A percentile compares a stretch with the other conserved stretches of the same genome.
These are phyloP conservation scores for Blastocystis sp. DNA, from an alignment of 352 stramenopile genomes.

Conservation along the genomic window DNA sequence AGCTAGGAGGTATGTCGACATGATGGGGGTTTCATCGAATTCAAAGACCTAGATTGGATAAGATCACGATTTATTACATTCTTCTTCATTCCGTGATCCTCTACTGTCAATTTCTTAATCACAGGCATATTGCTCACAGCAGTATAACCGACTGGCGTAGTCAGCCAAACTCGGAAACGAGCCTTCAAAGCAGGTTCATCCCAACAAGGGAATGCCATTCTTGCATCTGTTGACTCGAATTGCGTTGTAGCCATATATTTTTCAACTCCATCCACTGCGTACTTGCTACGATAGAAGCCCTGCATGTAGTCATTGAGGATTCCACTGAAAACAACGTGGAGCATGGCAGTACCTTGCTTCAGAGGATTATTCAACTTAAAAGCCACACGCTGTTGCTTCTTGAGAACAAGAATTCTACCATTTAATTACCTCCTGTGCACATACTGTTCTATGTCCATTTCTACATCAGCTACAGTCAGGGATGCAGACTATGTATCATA, in stretches of 20 bases:
- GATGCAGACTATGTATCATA: conserved; percentile 51
- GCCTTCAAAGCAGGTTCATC: conserved; percentile 94
- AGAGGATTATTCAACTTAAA: conserved; percentile 71
- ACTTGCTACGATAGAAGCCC: conserved; percentile 90
- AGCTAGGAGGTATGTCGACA: conserved; percentile 94
- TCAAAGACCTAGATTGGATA: conserved; percentile 15
- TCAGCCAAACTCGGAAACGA: conserved; percentile 86
- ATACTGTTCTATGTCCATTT: conserved; percentile 73
- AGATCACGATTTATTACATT: conserved; percentile 61
- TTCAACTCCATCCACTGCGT: conserved; percentile 82
- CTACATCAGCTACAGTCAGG: conserved; percentile 64
- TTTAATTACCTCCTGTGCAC: conserved; percentile 70
- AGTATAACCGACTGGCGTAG: conserved; percentile 82
- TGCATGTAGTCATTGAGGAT: conserved; percentile 86
- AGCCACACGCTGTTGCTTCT: conserved; percentile 71
- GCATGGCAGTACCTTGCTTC: conserved; percentile 70
- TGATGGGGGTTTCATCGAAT: conserved; percentile 82
- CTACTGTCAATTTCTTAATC: conserved; percentile 75
- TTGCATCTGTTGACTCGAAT: conserved; percentile 84
- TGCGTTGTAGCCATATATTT: conserved; percentile 89
- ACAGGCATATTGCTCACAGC: conserved; percentile 94
- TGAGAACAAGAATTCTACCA: conserved; percentile 77
- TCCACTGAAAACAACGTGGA: conserved; percentile 76
- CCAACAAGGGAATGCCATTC: conserved; percentile 92
- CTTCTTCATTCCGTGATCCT: conserved; percentile 69